Evolutionary conservation across 345 rosid species (phyloP).

Genomic region (Barbarea vulgaris): DNA sequence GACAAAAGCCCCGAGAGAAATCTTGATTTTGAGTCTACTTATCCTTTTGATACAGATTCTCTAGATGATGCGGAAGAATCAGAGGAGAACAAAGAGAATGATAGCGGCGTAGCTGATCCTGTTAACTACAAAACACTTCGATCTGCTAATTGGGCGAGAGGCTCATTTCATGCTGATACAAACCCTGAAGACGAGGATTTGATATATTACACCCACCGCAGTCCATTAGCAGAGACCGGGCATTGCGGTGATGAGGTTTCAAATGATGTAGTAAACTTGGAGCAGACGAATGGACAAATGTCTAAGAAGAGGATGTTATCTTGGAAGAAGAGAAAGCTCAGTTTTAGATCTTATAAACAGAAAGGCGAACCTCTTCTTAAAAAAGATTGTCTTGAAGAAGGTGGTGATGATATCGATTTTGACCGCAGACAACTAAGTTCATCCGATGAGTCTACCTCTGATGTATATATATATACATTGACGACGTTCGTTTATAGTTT

Average conservation of each 20-base stretch:
- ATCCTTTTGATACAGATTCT: slow-evolving; percentile 86
- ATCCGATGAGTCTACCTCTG: slow-evolving; percentile 63
- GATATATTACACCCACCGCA: slow-evolving; percentile 84
- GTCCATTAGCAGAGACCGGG: slow-evolving; percentile 56
- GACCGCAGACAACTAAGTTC: slow-evolving; percentile 92
- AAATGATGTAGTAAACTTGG: slow-evolving; percentile 45
- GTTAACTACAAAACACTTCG: slow-evolving; percentile 85
- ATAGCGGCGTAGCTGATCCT: slow-evolving; percentile 52
- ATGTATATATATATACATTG: slow-evolving; percentile 19
- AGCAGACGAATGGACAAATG: slow-evolving; percentile 49
- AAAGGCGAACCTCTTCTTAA: slow-evolving; percentile 93
- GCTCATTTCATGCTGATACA: slow-evolving; percentile 57
- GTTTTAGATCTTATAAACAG: slow-evolving; percentile 82
- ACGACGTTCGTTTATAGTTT: slow-evolving; percentile 4
- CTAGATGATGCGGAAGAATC: slow-evolving; percentile 78
- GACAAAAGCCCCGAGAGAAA: slow-evolving; percentile 66
- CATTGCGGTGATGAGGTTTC: slow-evolving; percentile 50
- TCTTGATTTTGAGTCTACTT: slow-evolving; percentile 71
- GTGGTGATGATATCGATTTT: slow-evolving; percentile 99
- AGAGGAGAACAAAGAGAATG: slow-evolving; percentile 69
- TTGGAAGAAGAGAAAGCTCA: slow-evolving; percentile 93
- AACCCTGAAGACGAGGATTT: slow-evolving; percentile 68
- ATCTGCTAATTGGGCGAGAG: slow-evolving; percentile 76
- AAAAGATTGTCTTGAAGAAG: slow-evolving; percentile 89
- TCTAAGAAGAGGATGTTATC: slow-evolving; percentile 71